Conservation (phyloP, 257 asterid genomes). For the Nicotiana tomentosiformis region DNA sequence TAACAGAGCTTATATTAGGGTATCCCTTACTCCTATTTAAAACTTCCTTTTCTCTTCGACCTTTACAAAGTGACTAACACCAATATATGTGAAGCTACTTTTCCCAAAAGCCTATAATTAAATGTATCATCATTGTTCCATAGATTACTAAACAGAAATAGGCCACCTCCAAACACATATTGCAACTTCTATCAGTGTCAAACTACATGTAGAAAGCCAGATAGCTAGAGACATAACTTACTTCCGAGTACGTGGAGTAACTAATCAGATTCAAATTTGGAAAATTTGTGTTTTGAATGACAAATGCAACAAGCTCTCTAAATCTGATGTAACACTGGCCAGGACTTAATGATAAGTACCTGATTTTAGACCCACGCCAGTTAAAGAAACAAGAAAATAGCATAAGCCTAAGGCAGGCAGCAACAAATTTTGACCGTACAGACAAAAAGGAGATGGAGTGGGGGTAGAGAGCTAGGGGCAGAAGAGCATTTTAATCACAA, state of each 20-base stretch:
- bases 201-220: background rate
- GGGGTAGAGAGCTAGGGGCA: background rate
- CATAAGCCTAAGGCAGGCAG: background rate
- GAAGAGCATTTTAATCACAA: background rate
- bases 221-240: background rate
- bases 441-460: background rate
- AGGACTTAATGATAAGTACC: background rate
- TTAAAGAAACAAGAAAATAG: background rate
- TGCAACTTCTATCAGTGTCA: background rate
- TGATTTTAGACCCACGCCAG: background rate
- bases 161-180: background rate
- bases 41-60: background rate
- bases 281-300: background rate
- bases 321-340: background rate
- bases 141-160: background rate
- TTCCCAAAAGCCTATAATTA: conserved; percentile 1
- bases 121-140: background rate
- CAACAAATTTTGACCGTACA: background rate
- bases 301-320: background rate
- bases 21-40: background rate
- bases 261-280: background rate
- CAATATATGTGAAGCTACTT: conserved; percentile 1
- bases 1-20: background rate
- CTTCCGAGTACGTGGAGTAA: background rate
- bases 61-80: background rate